Evolutionary conservation across 306 rosid genomes (phyloP).

Genomic region (Cicer arietinum): DNA sequence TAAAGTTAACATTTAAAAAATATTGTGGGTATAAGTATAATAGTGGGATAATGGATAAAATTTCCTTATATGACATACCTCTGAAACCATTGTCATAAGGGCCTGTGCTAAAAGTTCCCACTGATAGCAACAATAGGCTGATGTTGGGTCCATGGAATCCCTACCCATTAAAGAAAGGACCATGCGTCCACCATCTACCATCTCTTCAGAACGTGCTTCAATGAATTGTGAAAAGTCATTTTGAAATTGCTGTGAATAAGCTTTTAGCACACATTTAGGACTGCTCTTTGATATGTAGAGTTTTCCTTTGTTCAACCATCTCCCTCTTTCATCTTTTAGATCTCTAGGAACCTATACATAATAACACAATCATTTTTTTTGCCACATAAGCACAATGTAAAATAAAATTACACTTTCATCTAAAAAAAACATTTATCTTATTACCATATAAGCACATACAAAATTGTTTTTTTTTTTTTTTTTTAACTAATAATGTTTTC

Average conservation of each 20-base stretch:
- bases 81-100: conserved; percentile 60
- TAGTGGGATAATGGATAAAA: too few relatives aligned
- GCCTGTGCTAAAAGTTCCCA: conserved; percentile 78
- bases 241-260: conserved; percentile 63
- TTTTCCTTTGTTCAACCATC: conserved; percentile 63
- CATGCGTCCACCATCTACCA: conserved; percentile 61
- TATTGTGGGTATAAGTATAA: too few relatives aligned
- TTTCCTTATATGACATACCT: conserved; percentile 46
- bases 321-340: conserved; percentile 30
- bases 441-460: too few relatives aligned
- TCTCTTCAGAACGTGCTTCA: conserved; percentile 60
- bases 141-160: conserved; percentile 58
- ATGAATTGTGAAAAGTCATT: conserved; percentile 61
- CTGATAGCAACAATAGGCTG: conserved; percentile 52
- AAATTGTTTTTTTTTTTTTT: too few relatives aligned
- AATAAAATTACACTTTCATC: too few relatives aligned
- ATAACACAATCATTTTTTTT: too few relatives aligned
- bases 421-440: too few relatives aligned
- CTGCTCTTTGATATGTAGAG: conserved; percentile 72
- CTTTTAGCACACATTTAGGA: conserved; percentile 60
- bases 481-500: too few relatives aligned
- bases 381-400: too few relatives aligned
- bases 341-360: conserved; percentile 52
- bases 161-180: conserved; percentile 73
- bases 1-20: too few relatives aligned